Conservation (phyloP, 306 rosid species). For the Amphicarpaea edgeworthii region DNA sequence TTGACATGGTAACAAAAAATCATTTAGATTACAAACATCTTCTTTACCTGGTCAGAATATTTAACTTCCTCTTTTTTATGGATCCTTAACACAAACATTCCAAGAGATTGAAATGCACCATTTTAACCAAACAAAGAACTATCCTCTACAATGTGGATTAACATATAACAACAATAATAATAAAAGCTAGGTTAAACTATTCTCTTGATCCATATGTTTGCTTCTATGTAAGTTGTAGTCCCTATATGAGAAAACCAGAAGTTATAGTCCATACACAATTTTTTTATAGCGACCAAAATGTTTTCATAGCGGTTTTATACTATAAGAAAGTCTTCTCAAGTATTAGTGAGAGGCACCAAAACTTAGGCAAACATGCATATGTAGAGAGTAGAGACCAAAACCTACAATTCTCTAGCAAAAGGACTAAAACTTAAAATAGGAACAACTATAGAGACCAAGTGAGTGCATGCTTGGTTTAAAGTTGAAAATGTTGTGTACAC, state of each 20-base stretch:
- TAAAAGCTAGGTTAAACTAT: not conserved
- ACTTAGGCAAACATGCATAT: not conserved
- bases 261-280: not conserved
- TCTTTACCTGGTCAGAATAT: not conserved
- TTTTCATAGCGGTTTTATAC: not conserved
- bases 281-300: not conserved
- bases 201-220: not conserved
- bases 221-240: not conserved
- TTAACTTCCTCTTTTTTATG: not conserved
- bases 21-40: not conserved
- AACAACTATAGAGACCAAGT: not conserved
- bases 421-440: not conserved
- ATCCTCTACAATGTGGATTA: not conserved
- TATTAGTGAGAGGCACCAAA: not conserved
- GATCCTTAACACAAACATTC: conserved; percentile 3
- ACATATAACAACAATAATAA: not conserved
- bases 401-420: not conserved
- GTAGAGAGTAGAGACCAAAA: not conserved
- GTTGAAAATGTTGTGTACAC: too few relatives aligned
- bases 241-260: not conserved
- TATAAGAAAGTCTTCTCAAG: not conserved
- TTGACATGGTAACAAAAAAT: not conserved
- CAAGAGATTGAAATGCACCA: not conserved
- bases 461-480: too few relatives aligned
- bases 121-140: not conserved